These are phyloP conservation scores for Ganoderma lucidum DNA, from an alignment of 1,284 basidiomycete genomes.

Conservation along the genomic window DNA sequence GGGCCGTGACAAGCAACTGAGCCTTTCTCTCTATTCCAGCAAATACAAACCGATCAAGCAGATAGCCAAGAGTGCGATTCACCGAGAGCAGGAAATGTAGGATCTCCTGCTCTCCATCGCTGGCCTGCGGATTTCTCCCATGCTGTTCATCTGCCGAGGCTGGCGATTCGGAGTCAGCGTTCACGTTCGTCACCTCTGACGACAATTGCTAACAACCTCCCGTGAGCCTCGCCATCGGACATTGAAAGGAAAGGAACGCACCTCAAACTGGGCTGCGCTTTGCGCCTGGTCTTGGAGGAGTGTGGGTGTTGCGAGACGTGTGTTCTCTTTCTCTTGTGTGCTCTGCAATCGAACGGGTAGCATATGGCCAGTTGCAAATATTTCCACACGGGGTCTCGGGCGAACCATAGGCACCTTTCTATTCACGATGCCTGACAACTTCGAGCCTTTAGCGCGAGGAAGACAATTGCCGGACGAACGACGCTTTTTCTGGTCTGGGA, in stretches of 20 bases:
- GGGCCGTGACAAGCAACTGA: conserved; percentile 9
- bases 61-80: neutral
- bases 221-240: neutral
- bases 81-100: conserved; percentile 10
- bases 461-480: neutral
- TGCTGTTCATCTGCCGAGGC: neutral
- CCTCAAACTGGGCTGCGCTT: neutral
- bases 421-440: neutral
- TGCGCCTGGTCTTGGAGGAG: neutral
- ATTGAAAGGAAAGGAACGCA: neutral
- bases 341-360: neutral
- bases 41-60: conserved; percentile 17
- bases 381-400: neutral
- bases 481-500: neutral
- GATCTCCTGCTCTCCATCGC: neutral
- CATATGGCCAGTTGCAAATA: neutral
- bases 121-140: neutral
- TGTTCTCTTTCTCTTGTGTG: neutral
- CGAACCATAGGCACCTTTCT: neutral
- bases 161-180: neutral
- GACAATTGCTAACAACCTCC: neutral
- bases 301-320: neutral
- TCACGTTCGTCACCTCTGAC: neutral
- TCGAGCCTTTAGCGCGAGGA: neutral
- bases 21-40: conserved; percentile 18